Conservation (phyloP, 1,139 yeast genomes). For the Entelexis sorbosivorans region DNA sequence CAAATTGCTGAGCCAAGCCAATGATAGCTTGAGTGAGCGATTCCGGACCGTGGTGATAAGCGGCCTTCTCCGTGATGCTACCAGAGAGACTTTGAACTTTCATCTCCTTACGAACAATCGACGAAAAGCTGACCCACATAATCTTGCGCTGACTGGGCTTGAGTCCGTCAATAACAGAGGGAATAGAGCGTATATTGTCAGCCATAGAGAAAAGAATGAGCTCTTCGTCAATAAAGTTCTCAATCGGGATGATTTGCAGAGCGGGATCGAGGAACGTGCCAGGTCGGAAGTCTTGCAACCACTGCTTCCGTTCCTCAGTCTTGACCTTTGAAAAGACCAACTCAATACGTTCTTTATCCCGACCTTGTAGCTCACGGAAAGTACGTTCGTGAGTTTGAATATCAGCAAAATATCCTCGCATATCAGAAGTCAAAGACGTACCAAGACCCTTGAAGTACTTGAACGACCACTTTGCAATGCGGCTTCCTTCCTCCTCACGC, state of each 20-base stretch:
- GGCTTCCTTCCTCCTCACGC: slow-evolving; percentile 74
- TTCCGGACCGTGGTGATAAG: slow-evolving; percentile 92
- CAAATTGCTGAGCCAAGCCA: slow-evolving; percentile 88
- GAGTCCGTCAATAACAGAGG: slow-evolving; percentile 86
- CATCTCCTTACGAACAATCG: slow-evolving; percentile 51
- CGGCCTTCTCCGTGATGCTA: slow-evolving; percentile 78
- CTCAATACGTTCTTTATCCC: slow-evolving; percentile 74
- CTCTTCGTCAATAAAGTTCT: slow-evolving; percentile 91
- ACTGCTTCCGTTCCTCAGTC: slow-evolving; percentile 95
- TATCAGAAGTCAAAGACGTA: slow-evolving; percentile 74
- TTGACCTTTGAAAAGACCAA: slow-evolving; percentile 89
- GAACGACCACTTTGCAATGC: slow-evolving; percentile 66
- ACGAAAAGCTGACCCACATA: slow-evolving; percentile 74
- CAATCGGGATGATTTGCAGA: slow-evolving; percentile 66
- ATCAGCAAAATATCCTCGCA: slow-evolving; percentile 79
- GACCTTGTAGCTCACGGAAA: slow-evolving; percentile 71
- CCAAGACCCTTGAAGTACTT: slow-evolving; percentile 98
- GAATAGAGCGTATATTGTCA: slow-evolving; percentile 90
- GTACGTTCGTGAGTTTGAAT: slow-evolving; percentile 77
- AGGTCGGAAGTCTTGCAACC: slow-evolving; percentile 82
- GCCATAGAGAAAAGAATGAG: slow-evolving; percentile 92
- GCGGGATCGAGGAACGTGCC: slow-evolving; percentile 91
- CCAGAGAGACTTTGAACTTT: slow-evolving; percentile 91
- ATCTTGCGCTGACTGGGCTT: slow-evolving; percentile 98
- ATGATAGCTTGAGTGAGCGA: slow-evolving; percentile 82